These are phyloP conservation scores for Alloascoidea hylecoeti DNA, from an alignment of 805 yeast genomes.

Conservation along the genomic window DNA sequence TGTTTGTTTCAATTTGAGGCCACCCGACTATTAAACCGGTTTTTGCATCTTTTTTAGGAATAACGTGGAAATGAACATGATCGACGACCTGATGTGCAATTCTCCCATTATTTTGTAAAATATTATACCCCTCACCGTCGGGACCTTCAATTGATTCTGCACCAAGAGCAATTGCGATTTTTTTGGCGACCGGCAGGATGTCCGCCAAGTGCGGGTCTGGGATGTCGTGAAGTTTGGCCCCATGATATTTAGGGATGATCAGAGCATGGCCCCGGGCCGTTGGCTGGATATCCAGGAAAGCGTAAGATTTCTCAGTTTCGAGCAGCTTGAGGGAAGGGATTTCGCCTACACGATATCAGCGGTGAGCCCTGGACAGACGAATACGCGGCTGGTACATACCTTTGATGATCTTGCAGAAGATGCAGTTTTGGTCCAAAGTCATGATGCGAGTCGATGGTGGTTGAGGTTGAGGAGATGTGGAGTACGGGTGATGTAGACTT, in stretches of 20 bases:
- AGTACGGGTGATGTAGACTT: too few relatives aligned
- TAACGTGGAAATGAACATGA: constrained; percentile 94
- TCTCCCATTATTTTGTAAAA: constrained; percentile 86
- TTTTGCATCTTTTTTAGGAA: constrained; percentile 65
- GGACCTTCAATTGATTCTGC: constrained; percentile 35
- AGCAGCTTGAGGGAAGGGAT: constrained; percentile 85
- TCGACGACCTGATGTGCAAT: constrained; percentile 94
- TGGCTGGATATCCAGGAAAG: constrained; percentile 91
- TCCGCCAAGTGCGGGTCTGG: constrained; percentile 89
- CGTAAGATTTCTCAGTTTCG: constrained; percentile 70
- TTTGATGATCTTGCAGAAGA: constrained; percentile 88
- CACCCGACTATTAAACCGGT: constrained; percentile 84
- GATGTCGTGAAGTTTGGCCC: constrained; percentile 80
- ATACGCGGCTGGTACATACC: constrained; percentile 27
- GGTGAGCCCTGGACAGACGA: neutral
- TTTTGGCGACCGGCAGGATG: constrained; percentile 78
- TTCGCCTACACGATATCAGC: constrained; percentile 41
- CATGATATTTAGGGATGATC: constrained; percentile 87
- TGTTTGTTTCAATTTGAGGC: constrained; percentile 80
- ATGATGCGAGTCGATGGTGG: too few relatives aligned
- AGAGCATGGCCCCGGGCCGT: constrained; percentile 80
- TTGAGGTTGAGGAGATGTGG: too few relatives aligned
- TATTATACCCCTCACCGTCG: constrained; percentile 62
- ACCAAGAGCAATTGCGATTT: constrained; percentile 59
- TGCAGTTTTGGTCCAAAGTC: too few relatives aligned